Evolutionary conservation across 2,329 filamentous ascomycete genomes (phyloP), one percentile per base, ranked within the genome.

Genomic region (Polytolypa hystricis): DNA sequence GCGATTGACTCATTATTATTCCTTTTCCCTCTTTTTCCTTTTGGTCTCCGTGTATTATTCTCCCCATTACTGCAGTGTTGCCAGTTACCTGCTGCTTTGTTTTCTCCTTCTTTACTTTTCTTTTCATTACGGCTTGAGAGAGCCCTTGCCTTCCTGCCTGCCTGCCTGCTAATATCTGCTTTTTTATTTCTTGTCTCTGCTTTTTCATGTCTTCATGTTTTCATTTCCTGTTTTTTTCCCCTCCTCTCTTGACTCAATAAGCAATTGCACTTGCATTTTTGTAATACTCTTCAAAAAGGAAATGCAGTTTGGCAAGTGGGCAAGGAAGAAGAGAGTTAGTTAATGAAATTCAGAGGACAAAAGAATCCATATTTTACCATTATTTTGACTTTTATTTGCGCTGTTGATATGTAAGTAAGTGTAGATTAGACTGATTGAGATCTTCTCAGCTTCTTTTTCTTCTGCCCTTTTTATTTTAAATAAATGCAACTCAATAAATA

Each of bases 11-110:
- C 18, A 14, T 17, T 14, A n/a, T 12, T n/a, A 11, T 11, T 7
- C 7, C 5, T 12, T 12, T 21, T 20, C 19, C 19, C 12, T 32
- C 9, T 3, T 32, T 17, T 32, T 20, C 11, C 19, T 18, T 7
- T 30, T 16, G 9, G 6, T 16, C 6, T 30, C 14, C 12, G 9
- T 17, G n/a, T 15, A 27, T 12, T 11, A 11, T 4, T 23, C 7
- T 12, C 12, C 4, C 19, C 25, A 35, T 16, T 16, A 23, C 12
- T 16, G 25, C 14, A 23, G 33, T 35, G 35, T 39, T 43, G 26
- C 25, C 29, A 35, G 17, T n/a, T n/a, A n/a, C 35, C 39, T 49
- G 46, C 49, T 33, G 47, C 46, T 49, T 47, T 40, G 30, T 23
- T 34, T 17, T 16, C n/a, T 18, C 12, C 12, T 6, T 5, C 35